phyloP scores from a whole-genome alignment of 192 early-diverging fungal species.

The Umbelopsis isabellina region DNA sequence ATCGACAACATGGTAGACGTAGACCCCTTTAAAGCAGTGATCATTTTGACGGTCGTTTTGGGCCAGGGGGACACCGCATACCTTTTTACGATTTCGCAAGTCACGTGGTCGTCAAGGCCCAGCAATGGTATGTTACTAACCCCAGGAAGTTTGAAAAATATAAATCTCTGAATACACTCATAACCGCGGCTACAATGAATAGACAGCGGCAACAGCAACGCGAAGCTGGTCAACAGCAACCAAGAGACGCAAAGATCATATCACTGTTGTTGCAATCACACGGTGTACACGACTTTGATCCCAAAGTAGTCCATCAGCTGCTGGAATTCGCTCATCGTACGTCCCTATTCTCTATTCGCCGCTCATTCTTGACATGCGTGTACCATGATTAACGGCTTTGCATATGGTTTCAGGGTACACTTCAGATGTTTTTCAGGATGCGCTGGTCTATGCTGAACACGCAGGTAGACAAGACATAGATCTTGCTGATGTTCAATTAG shows the following conservation, averaged over 20 bases:
- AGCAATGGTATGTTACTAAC: no score
- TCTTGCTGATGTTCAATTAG: constrained; percentile 85
- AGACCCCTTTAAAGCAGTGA: no score
- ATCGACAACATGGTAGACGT: no score
- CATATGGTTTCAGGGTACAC: constrained; percentile 69
- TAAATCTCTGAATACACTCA: not conserved
- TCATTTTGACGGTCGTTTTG: no score
- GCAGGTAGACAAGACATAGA: constrained; percentile 79
- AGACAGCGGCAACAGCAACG: constrained; percentile 18
- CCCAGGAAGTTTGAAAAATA: no score
- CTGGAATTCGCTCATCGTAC: constrained; percentile 92
- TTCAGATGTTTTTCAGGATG: constrained; percentile 89
- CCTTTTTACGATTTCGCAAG: no score
- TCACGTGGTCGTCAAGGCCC: no score
- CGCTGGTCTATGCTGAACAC: constrained; percentile 91
- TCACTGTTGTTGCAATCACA: constrained; percentile 83
- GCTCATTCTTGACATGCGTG: not conserved
- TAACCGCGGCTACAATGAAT: not conserved
- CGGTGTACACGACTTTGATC: constrained; percentile 88
- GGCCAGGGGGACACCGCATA: no score
- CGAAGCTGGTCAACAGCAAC: constrained; percentile 23
- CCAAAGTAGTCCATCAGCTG: constrained; percentile 87
- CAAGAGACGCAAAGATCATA: constrained; percentile 73
- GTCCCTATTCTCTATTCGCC: not conserved
- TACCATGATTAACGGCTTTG: not conserved